Base-by-base conservation (phyloP, 306 rosid genomes). In the Ammopiptanthus mongolicus region DNA sequence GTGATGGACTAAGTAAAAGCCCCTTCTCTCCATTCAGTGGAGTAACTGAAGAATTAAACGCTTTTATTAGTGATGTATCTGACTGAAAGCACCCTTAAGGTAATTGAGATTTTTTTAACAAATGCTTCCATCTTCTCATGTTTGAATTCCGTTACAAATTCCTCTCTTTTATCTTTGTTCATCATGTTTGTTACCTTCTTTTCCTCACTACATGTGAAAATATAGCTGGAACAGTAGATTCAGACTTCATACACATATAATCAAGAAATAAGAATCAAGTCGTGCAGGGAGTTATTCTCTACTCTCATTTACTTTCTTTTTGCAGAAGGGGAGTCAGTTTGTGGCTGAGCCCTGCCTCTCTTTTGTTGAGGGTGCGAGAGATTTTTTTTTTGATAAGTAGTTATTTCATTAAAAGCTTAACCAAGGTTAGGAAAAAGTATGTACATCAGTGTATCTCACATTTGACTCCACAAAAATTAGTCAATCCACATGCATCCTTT, bases 21-120 rank as follows among this genome's bases (percentile, higher is more conserved):
- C 70, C 88, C 51, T 94, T 94, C 83, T 86, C 86, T 84, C 93
- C 89, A 44, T 94, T 94, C 82, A 86, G 95, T 75, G 98, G 98
- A 68, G 98, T 94, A 71, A 80, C 87, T 2, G 97, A 88, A 44
- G 98, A 94, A 80, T 80, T 94, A 41, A 94, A 83, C 79, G 77
- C 90, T 73, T 94, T 90, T 69, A 71, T 94, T 70, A 81, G 80
- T 63, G 91, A 91, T 77, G 82, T 88, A 52, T 84, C 90, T 48
- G n/a, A n/a, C n/a, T n/a, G 88, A 78, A 75, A 81, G 59, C 72
- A 78, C 82, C 13, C 50, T 63, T 21, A 82, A 86, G 97, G 98
- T 91, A 80, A 23, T 51, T 42, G 34, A 65, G 57, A 56, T 83
- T 63, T 58, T n/a, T 68, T 58, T 64, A 23, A 51, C 58, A 46